Conservation (phyloP, 106 monocot genomes). For the Dendrobium nobile region DNA sequence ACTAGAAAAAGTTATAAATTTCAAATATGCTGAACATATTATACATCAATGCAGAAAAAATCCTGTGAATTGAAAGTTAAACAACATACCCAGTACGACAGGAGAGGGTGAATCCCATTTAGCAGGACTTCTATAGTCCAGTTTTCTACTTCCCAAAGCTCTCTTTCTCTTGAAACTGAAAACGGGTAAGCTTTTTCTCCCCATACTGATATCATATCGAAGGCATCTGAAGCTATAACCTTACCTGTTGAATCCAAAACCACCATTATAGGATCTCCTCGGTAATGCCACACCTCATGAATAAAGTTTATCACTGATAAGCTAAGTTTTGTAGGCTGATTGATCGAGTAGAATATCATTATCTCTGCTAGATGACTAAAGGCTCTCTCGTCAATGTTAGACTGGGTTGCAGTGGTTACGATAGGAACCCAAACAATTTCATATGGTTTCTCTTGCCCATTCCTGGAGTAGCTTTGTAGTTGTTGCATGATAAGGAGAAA, state of each 20-base stretch:
- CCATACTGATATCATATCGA: constrained; percentile 28
- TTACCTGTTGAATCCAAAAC: constrained; percentile 23
- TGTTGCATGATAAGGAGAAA: constrained; percentile 24
- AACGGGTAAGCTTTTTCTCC: constrained; percentile 27
- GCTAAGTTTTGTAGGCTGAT: constrained; percentile 16
- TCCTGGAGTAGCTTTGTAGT: neutral
- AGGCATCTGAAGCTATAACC: constrained; percentile 17
- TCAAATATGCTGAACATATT: too few species aligned
- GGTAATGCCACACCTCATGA: constrained; percentile 25
- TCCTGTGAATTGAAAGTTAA: neutral
- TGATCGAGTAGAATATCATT: constrained; percentile 15
- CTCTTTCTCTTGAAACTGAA: constrained; percentile 19
- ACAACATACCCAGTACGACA: constrained; percentile 28
- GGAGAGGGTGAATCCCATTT: constrained; percentile 22
- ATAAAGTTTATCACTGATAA: constrained; percentile 17
- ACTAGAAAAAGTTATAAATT: too few species aligned
- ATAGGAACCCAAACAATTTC: constrained; percentile 34
- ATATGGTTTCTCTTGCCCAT: constrained; percentile 10
- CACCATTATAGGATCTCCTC: constrained; percentile 25
- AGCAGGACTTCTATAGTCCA: constrained; percentile 18
- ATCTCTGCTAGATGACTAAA: constrained; percentile 3
- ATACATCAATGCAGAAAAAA: too few species aligned
- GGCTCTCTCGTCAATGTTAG: constrained; percentile 6
- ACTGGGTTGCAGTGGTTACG: neutral
- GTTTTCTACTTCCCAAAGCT: constrained; percentile 25